Conservation (phyloP, 176 grass and related monocot species). For the Cymbopogon citratus region DNA sequence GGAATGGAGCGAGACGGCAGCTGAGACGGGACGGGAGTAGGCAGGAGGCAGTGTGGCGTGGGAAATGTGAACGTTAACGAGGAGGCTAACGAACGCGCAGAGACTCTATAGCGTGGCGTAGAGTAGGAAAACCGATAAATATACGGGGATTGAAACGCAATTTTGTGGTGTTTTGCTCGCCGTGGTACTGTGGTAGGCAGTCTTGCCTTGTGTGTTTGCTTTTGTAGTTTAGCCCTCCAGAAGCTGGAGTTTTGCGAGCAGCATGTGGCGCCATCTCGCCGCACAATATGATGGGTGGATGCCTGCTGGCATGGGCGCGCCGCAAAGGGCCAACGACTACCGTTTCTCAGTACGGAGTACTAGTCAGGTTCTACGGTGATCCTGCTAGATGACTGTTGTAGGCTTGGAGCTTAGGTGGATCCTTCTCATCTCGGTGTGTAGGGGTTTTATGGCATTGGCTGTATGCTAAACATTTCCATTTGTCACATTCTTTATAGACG, state of each 20-base stretch:
- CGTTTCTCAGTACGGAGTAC: not conserved
- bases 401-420: not conserved
- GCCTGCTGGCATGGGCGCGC: not conserved
- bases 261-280: not conserved
- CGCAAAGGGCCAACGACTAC: not conserved
- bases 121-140: not conserved
- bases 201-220: not conserved
- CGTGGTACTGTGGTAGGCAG: too few relatives aligned
- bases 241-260: not conserved
- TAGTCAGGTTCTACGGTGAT: not conserved
- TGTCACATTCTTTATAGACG: not conserved
- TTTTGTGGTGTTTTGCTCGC: not conserved
- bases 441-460: not conserved
- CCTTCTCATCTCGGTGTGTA: not conserved
- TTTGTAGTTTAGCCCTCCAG: conserved; percentile 26
- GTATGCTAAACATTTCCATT: not conserved
- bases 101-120: not conserved
- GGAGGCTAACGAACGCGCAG: not conserved
- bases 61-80: conserved; percentile 46
- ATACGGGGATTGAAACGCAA: not conserved
- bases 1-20: not conserved
- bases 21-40: not conserved
- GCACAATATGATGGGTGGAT: too few relatives aligned
- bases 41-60: not conserved
- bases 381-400: not conserved